phyloP scores from a whole-genome alignment of 164 flowering plant genomes.

The Chimonanthus salicifolius region DNA sequence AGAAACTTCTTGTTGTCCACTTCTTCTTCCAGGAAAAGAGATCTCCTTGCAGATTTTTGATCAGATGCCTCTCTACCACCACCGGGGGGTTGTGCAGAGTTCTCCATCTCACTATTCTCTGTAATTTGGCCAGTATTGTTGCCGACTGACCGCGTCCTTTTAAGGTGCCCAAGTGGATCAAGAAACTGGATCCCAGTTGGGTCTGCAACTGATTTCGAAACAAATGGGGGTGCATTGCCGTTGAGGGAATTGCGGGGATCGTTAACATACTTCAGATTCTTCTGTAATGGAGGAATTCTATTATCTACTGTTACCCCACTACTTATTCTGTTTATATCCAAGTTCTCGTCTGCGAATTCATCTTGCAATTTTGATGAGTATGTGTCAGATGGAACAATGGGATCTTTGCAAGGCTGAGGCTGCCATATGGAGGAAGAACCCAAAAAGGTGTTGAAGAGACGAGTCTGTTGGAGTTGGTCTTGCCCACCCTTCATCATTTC shows the following conservation, averaged over 20 bases:
- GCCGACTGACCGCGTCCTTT: conserved; percentile 63
- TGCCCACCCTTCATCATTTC: conserved; percentile 63
- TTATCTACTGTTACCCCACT: conserved; percentile 6
- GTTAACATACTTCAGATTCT: not conserved
- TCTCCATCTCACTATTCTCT: conserved; percentile 1
- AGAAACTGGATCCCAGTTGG: conserved; percentile 21
- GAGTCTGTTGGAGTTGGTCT: conserved; percentile 60
- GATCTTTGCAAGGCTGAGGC: conserved; percentile 89
- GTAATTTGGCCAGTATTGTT: conserved; percentile 22
- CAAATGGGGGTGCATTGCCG: conserved; percentile 68
- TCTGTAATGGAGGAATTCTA: conserved; percentile 10
- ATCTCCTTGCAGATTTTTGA: conserved; percentile 41
- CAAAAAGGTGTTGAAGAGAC: conserved; percentile 70
- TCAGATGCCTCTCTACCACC: conserved; percentile 22
- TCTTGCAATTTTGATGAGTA: conserved; percentile 18
- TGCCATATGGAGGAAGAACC: conserved; percentile 94
- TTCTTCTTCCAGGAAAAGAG: conserved; percentile 33
- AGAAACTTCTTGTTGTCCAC: conserved; percentile 30
- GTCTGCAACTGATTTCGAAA: conserved; percentile 31
- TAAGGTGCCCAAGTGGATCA: conserved; percentile 41
- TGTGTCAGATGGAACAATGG: conserved; percentile 4
- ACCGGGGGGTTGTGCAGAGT: not conserved
- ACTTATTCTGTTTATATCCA: conserved; percentile 21
- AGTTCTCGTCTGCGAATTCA: conserved; percentile 63
- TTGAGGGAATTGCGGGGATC: conserved; percentile 41